Evolutionary conservation across 2,329 filamentous ascomycete genomes (phyloP).

Genomic region (Trichothecium roseum): DNA sequence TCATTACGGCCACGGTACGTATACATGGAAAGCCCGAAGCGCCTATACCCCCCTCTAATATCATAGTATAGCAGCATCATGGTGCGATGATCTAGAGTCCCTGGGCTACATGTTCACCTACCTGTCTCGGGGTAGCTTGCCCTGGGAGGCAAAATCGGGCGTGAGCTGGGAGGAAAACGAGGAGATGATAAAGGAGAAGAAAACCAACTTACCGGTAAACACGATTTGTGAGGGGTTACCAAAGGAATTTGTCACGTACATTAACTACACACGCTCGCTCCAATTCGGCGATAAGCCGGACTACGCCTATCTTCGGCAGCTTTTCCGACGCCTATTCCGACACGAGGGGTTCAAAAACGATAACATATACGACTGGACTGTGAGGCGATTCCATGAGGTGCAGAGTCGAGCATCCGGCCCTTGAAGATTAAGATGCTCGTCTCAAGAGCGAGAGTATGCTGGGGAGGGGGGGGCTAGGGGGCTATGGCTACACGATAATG

Average conservation of each 20-base stretch:
- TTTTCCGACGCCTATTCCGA: slow-evolving; percentile 63
- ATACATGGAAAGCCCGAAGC: neutral
- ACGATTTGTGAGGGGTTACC: slow-evolving; percentile 66
- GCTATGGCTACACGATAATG: too few relatives aligned
- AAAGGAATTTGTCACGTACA: slow-evolving; percentile 65
- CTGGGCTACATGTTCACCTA: slow-evolving; percentile 60
- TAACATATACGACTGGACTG: slow-evolving; percentile 69
- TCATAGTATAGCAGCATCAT: slow-evolving; percentile 35
- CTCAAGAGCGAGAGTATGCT: too few relatives aligned
- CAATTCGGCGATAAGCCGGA: slow-evolving; percentile 68
- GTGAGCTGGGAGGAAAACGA: slow-evolving; percentile 63
- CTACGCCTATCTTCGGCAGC: slow-evolving; percentile 66
- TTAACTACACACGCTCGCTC: slow-evolving; percentile 65
- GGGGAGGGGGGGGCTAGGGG: too few relatives aligned
- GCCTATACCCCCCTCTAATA: slow-evolving; percentile 42
- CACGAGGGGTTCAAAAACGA: slow-evolving; percentile 67
- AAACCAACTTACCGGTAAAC: slow-evolving; percentile 49
- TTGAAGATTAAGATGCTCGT: too few relatives aligned
- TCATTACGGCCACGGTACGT: slow-evolving; percentile 10
- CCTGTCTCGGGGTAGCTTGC: slow-evolving; percentile 63
- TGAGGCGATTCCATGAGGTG: slow-evolving; percentile 11
- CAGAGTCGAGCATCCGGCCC: neutral
- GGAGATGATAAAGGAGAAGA: slow-evolving; percentile 10
- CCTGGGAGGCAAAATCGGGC: slow-evolving; percentile 64
- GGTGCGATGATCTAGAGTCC: too few relatives aligned